These are phyloP conservation scores for Arthroderma sp. DNA, from an alignment of 2,329 filamentous ascomycete species.

Conservation along the genomic window DNA sequence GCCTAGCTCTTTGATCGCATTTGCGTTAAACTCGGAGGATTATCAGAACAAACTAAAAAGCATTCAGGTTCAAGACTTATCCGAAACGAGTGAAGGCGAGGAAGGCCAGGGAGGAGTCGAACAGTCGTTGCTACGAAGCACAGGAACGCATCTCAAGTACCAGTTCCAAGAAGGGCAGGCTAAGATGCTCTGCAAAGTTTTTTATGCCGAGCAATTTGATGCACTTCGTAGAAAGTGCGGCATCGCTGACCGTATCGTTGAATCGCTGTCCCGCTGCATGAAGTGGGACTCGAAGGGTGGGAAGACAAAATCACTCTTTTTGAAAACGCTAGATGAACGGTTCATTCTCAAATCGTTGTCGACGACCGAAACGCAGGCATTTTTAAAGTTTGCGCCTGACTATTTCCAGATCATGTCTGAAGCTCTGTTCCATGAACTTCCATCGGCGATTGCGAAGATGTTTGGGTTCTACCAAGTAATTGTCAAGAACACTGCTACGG, in stretches of 20 bases:
- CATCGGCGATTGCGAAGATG: constrained; percentile 98
- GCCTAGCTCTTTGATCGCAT: constrained; percentile 87
- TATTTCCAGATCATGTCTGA: constrained; percentile 98
- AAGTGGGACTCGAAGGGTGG: constrained; percentile 98
- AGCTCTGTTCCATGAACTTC: constrained; percentile 85
- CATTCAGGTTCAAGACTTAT: constrained; percentile 25
- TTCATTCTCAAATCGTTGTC: constrained; percentile 87
- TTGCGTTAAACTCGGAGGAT: constrained; percentile 76
- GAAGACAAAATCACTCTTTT: constrained; percentile 92
- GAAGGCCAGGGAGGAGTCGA: constrained; percentile 53
- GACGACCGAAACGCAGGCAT: constrained; percentile 81
- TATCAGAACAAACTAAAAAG: constrained; percentile 63
- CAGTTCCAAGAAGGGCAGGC: constrained; percentile 90
- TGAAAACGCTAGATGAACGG: constrained; percentile 91
- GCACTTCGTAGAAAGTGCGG: constrained; percentile 86
- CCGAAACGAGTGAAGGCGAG: constrained; percentile 17
- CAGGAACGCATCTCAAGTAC: constrained; percentile 88
- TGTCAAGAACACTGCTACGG: constrained; percentile 87
- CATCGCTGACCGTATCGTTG: constrained; percentile 82
- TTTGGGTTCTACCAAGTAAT: constrained; percentile 94
- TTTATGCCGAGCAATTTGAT: constrained; percentile 96
- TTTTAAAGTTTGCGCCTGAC: constrained; percentile 86
- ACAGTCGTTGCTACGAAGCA: constrained; percentile 67
- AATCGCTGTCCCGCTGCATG: constrained; percentile 84
- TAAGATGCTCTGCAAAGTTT: constrained; percentile 94